These are phyloP conservation scores for Diplodia corticola DNA, from an alignment of 2,329 filamentous ascomycete genomes.

Conservation along the genomic window DNA sequence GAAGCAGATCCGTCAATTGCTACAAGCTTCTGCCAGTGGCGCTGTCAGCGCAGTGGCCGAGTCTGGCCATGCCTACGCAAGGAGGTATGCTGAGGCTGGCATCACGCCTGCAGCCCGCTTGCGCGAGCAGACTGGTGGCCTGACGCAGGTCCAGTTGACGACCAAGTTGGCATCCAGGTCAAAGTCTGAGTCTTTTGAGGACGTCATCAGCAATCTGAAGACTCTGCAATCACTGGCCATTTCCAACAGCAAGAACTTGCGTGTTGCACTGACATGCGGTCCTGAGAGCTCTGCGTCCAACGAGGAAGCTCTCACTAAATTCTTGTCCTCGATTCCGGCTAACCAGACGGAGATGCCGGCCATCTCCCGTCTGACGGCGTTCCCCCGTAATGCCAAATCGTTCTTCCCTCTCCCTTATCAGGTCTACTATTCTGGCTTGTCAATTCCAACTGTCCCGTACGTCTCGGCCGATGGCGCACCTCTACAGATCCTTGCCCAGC, in stretches of 20 bases:
- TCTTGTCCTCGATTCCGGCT: slow-evolving; percentile 63
- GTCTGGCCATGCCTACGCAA: slow-evolving; percentile 83
- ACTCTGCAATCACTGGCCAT: slow-evolving; percentile 79
- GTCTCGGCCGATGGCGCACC: slow-evolving; percentile 72
- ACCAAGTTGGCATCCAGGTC: slow-evolving; percentile 74
- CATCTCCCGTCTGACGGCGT: slow-evolving; percentile 29
- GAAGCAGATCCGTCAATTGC: slow-evolving; percentile 77
- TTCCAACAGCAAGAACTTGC: slow-evolving; percentile 65
- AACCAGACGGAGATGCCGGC: slow-evolving; percentile 34
- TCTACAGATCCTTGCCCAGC: slow-evolving; percentile 83
- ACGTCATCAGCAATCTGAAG: slow-evolving; percentile 81
- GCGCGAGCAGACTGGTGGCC: slow-evolving; percentile 82
- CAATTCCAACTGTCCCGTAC: slow-evolving; percentile 82
- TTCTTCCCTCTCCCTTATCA: slow-evolving; percentile 97
- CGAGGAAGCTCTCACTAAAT: slow-evolving; percentile 67
- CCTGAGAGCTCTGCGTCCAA: slow-evolving; percentile 70
- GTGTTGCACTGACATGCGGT: slow-evolving; percentile 84
- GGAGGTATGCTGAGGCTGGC: slow-evolving; percentile 77
- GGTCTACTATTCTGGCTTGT: slow-evolving; percentile 88
- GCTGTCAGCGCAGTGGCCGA: slow-evolving; percentile 90
- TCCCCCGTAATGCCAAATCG: slow-evolving; percentile 59
- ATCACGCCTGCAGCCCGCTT: slow-evolving; percentile 71
- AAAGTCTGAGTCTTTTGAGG: slow-evolving; percentile 67
- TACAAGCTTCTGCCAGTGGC: slow-evolving; percentile 84
- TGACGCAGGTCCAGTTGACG: slow-evolving; percentile 84